These are phyloP conservation scores for Didymella segeticola DNA, from an alignment of 2,329 filamentous ascomycete species.

Conservation along the genomic window DNA sequence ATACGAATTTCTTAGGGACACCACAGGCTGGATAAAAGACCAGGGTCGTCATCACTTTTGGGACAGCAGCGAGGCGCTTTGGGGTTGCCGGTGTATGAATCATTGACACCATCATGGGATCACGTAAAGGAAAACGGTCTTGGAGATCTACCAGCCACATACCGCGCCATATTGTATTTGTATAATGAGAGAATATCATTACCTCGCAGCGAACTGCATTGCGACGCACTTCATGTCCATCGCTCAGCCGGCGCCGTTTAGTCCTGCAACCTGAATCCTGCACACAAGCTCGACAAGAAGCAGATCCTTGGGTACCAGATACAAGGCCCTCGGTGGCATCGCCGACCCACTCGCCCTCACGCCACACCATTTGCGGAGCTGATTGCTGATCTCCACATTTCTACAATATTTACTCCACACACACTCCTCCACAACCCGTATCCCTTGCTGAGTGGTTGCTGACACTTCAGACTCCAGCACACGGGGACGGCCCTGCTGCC, in stretches of 20 bases:
- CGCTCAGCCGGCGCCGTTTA: background rate
- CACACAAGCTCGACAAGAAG: background rate
- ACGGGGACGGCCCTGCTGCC: constrained; percentile 6
- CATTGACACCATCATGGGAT: constrained; percentile 13
- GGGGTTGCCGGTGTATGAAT: constrained; percentile 12
- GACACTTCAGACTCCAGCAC: background rate
- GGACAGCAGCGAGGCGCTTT: constrained; percentile 15
- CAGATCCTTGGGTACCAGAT: background rate
- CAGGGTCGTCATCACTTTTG: constrained; percentile 2
- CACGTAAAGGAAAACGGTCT: constrained; percentile 10
- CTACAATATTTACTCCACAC: background rate
- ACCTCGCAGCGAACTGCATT: constrained; percentile 6
- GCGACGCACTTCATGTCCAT: constrained; percentile 2
- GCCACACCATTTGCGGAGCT: constrained; percentile 3
- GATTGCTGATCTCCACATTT: constrained; percentile 4
- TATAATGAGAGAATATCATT: constrained; percentile 20
- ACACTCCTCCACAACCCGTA: constrained; percentile 5
- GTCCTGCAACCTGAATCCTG: constrained; percentile 5
- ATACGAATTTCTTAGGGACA: background rate
- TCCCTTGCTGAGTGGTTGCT: background rate
- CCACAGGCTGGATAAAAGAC: constrained; percentile 5
- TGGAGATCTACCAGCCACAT: constrained; percentile 1
- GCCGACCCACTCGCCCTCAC: constrained; percentile 12
- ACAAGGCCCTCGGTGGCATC: constrained; percentile 4
- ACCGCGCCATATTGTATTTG: constrained; percentile 16